Conservation (phyloP, 495 filamentous ascomycete species). For the Tetracladium marchalianum region DNA sequence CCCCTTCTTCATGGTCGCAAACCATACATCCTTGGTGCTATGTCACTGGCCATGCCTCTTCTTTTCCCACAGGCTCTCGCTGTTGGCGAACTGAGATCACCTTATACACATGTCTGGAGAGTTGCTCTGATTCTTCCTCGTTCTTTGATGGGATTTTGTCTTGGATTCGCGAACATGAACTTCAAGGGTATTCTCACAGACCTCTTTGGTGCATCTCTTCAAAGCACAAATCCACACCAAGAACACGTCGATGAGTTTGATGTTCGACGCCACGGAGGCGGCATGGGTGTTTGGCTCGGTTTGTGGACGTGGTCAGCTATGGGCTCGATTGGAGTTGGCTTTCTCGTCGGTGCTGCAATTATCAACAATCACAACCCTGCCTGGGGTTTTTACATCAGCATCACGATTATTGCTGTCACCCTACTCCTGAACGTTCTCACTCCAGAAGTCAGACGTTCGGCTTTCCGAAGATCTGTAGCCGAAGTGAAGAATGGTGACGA, state of each 20-base stretch:
- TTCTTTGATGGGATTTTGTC: constrained; percentile 49
- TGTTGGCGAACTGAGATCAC: constrained; percentile 42
- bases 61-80: constrained; percentile 65
- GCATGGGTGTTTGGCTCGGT: constrained; percentile 68
- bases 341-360: constrained; percentile 55
- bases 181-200: constrained; percentile 59
- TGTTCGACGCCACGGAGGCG: constrained; percentile 59
- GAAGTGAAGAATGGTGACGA: constrained; percentile 37
- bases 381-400: constrained; percentile 67
- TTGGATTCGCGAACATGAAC: constrained; percentile 71
- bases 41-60: constrained; percentile 57
- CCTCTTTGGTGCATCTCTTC: constrained; percentile 62
- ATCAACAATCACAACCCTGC: constrained; percentile 48
- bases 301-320: constrained; percentile 67
- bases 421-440: constrained; percentile 55
- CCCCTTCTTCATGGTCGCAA: constrained; percentile 70
- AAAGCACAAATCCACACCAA: constrained; percentile 61
- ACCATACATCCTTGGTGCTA: constrained; percentile 56
- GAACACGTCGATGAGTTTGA: constrained; percentile 53
- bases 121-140: constrained; percentile 52
- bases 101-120: constrained; percentile 44
- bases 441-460: constrained; percentile 54
- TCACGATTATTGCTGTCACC: constrained; percentile 48
- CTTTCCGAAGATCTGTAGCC: constrained; percentile 53
- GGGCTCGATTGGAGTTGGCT: constrained; percentile 57